Evolutionary conservation across 805 yeast genomes (phyloP).

Genomic region (Hanseniaspora mollemarum): DNA sequence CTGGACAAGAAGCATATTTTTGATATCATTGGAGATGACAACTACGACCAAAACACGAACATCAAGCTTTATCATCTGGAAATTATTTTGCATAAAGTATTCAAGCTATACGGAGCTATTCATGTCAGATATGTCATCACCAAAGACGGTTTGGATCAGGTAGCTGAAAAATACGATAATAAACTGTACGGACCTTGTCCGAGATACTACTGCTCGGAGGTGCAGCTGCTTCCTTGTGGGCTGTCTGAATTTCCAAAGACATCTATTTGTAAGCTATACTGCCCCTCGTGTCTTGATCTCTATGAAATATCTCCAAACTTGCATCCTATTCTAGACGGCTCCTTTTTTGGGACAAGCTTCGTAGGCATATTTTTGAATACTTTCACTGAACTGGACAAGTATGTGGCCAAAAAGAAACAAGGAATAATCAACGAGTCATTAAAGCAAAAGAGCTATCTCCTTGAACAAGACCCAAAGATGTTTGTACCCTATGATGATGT

Average conservation of each 20-base stretch:
- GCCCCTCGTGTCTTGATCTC: conserved; percentile 89
- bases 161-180: conserved; percentile 88
- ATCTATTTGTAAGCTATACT: conserved; percentile 82
- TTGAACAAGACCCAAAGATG: conserved; percentile 2
- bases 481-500: conserved; percentile 12
- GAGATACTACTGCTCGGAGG: conserved; percentile 76
- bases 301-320: conserved; percentile 82
- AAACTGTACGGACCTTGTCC: conserved; percentile 89
- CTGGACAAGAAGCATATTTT: conserved; percentile 29
- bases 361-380: conserved; percentile 84
- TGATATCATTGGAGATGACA: conserved; percentile 18
- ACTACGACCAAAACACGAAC: neutral
- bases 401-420: conserved; percentile 48
- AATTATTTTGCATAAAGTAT: conserved; percentile 81
- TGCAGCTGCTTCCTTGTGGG: conserved; percentile 85
- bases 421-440: conserved; percentile 16
- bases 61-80: conserved; percentile 18
- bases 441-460: conserved; percentile 4
- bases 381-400: conserved; percentile 80
- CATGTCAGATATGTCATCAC: conserved; percentile 86
- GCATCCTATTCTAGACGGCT: conserved; percentile 84
- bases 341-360: conserved; percentile 91
- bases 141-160: conserved; percentile 75
- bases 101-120: conserved; percentile 80
- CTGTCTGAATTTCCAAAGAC: conserved; percentile 81